These are phyloP conservation scores for Lablab purpureus DNA, from an alignment of 306 rosid species.

Conservation along the genomic window DNA sequence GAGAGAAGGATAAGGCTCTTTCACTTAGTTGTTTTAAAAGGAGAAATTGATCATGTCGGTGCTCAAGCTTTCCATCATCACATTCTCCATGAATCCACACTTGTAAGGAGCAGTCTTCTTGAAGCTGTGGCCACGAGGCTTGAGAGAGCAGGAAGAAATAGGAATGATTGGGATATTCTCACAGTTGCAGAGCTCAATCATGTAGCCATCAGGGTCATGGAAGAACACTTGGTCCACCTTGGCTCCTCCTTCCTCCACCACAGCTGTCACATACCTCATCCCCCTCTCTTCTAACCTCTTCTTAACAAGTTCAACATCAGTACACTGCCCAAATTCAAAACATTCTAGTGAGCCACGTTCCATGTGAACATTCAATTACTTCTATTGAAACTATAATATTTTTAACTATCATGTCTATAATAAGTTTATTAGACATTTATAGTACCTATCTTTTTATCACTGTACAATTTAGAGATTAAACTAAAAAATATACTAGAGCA, in stretches of 20 bases:
- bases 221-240: conserved; percentile 83
- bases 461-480: no score
- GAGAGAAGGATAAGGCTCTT: neutral
- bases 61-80: conserved; percentile 91
- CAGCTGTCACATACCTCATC: conserved; percentile 73
- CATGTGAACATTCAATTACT: neutral
- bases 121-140: conserved; percentile 62
- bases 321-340: conserved; percentile 60
- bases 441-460: no score
- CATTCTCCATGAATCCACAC: conserved; percentile 80
- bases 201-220: conserved; percentile 89
- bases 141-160: conserved; percentile 67
- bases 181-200: conserved; percentile 82
- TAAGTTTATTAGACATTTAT: no score
- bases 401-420: no score
- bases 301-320: conserved; percentile 78
- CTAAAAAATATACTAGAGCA: no score
- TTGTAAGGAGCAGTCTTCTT: conserved; percentile 56
- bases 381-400: neutral
- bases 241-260: conserved; percentile 70
- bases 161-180: conserved; percentile 81
- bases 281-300: conserved; percentile 77
- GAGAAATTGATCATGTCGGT: conserved; percentile 83
- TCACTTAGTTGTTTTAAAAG: conserved; percentile 48
- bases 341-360: neutral